phyloP scores from a whole-genome alignment of 371 early-diverging fungal genomes.

The Smittium culicis region DNA sequence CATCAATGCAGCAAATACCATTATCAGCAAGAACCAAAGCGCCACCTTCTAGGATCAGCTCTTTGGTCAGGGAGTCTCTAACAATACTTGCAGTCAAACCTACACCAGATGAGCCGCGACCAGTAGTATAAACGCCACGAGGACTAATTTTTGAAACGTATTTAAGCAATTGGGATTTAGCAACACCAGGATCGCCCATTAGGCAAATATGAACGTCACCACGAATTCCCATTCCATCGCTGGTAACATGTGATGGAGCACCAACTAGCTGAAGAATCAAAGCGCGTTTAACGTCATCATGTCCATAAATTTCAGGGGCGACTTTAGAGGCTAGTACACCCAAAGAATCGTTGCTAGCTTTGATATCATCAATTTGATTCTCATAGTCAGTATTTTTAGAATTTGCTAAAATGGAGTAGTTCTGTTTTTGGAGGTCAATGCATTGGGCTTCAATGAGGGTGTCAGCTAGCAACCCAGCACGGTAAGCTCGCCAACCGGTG shows the following conservation, averaged over 20 bases:
- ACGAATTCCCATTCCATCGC: constrained; percentile 87
- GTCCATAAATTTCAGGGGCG: constrained; percentile 95
- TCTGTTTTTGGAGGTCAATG: constrained; percentile 72
- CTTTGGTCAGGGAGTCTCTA: constrained; percentile 72
- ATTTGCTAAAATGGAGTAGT: constrained; percentile 58
- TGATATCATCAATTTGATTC: constrained; percentile 44
- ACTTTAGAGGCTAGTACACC: constrained; percentile 75
- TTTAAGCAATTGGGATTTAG: constrained; percentile 84
- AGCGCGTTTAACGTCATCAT: constrained; percentile 91
- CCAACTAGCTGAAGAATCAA: constrained; percentile 80
- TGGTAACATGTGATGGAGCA: constrained; percentile 67
- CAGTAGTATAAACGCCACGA: constrained; percentile 86
- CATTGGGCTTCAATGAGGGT: constrained; percentile 85
- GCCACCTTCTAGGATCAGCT: constrained; percentile 85
- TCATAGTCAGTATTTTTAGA: constrained; percentile 47
- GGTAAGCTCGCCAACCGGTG: constrained; percentile 80
- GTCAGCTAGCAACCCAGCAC: constrained; percentile 92
- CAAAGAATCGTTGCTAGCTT: constrained; percentile 62
- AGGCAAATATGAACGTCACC: constrained; percentile 93
- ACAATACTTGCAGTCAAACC: constrained; percentile 85
- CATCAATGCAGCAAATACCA: constrained; percentile 91
- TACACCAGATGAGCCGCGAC: constrained; percentile 86
- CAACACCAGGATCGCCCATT: constrained; percentile 98
- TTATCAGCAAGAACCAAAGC: constrained; percentile 83
- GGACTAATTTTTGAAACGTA: constrained; percentile 75